phyloP scores from a whole-genome alignment of 805 yeast species.

The Huiozyma sinensis region DNA sequence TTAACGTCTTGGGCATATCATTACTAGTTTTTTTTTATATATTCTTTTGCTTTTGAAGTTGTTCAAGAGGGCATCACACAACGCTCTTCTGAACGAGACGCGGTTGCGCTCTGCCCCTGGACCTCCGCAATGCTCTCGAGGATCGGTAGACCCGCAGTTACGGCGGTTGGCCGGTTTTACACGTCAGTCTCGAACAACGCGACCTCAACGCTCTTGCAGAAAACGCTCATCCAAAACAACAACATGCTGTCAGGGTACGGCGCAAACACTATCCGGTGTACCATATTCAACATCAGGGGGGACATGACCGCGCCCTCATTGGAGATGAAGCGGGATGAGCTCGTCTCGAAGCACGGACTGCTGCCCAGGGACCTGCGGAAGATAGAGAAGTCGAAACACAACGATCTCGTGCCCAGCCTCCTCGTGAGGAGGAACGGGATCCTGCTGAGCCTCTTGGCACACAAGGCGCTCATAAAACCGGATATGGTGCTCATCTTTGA shows the following conservation, averaged over 20 bases:
- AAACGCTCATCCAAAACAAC: constrained; percentile 30
- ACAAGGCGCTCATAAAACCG: constrained; percentile 67
- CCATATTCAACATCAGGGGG: constrained; percentile 66
- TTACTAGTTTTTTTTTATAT: too few species aligned
- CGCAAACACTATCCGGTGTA: constrained; percentile 51
- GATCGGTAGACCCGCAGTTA: too few species aligned
- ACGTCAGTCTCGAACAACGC: constrained; percentile 4
- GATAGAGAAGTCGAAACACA: constrained; percentile 59
- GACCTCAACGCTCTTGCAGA: constrained; percentile 29
- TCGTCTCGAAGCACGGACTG: constrained; percentile 63
- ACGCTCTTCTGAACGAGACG: too few species aligned
- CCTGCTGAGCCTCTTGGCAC: constrained; percentile 63
- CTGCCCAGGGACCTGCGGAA: constrained; percentile 86
- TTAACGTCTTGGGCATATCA: too few species aligned
- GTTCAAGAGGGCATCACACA: too few species aligned
- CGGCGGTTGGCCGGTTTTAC: background rate
- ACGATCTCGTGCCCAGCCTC: constrained; percentile 63
- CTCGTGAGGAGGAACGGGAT: constrained; percentile 68
- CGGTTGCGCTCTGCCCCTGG: too few species aligned
- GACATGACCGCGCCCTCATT: constrained; percentile 57
- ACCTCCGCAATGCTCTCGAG: too few species aligned
- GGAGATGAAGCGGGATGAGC: constrained; percentile 61
- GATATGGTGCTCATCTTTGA: constrained; percentile 73
- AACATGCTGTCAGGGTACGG: constrained; percentile 27
- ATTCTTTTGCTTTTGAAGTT: too few species aligned